Evolutionary conservation across 176 grass and related monocot species (phyloP).

Genomic region (Triticum monococcum): DNA sequence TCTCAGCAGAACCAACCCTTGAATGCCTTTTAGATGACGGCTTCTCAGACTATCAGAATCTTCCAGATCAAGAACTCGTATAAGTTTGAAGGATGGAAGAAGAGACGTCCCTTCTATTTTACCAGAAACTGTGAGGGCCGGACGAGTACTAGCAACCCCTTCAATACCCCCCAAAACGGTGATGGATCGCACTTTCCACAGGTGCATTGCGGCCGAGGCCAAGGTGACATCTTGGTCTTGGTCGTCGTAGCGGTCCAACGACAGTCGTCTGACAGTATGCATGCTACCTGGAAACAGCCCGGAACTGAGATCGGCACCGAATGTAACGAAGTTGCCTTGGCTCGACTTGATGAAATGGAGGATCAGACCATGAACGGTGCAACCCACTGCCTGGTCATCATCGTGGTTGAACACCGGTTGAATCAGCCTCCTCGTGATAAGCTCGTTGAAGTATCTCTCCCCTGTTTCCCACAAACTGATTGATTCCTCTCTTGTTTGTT

Average conservation of each 20-base stretch:
- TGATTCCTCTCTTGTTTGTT: too few species aligned
- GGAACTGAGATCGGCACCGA: background rate
- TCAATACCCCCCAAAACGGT: background rate
- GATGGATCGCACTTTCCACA: background rate
- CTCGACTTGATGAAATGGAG: background rate
- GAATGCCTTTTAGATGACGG: background rate
- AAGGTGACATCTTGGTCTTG: background rate
- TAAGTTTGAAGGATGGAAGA: background rate
- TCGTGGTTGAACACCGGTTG: background rate
- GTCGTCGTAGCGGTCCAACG: background rate
- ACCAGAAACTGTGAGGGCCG: background rate
- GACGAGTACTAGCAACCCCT: background rate
- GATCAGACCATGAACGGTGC: background rate
- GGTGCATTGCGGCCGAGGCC: too few species aligned
- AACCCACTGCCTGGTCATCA: background rate
- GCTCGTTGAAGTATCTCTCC: background rate
- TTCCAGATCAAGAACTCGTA: slow-evolving; percentile 13
- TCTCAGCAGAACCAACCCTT: background rate
- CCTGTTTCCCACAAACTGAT: background rate
- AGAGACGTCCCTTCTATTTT: background rate
- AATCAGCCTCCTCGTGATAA: background rate
- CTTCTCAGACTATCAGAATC: background rate
- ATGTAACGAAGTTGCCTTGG: background rate
- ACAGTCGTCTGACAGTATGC: too few species aligned
- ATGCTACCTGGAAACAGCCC: background rate